Conservation (phyloP, 176 grass and related monocot genomes). For the Musa itinerans region DNA sequence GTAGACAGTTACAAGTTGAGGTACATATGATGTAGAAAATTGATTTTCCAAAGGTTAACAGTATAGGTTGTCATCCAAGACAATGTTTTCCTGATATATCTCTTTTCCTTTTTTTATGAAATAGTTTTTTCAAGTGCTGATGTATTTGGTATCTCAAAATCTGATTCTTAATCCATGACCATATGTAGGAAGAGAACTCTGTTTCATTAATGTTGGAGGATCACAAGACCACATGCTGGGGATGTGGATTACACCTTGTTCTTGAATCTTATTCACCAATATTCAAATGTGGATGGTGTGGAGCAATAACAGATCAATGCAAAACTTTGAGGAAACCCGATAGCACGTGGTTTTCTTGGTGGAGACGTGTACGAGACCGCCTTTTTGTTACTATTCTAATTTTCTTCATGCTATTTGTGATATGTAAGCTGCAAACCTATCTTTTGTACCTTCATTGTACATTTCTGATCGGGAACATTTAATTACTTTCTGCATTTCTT, state of each 20-base stretch:
- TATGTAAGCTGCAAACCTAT: constrained; percentile 49
- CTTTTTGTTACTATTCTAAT: constrained; percentile 69
- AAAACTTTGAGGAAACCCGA: constrained; percentile 59
- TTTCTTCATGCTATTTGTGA: constrained; percentile 77
- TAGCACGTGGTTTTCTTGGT: constrained; percentile 61
- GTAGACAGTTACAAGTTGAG: neutral
- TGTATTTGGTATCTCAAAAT: neutral
- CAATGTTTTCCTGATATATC: neutral
- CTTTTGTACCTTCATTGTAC: neutral
- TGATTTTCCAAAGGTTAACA: neutral
- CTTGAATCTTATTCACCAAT: constrained; percentile 56
- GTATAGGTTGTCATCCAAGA: neutral
- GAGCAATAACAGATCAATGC: constrained; percentile 67
- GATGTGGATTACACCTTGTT: constrained; percentile 67
- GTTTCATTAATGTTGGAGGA: constrained; percentile 57
- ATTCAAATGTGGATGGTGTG: constrained; percentile 98
- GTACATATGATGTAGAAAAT: neutral
- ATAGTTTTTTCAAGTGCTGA: neutral
- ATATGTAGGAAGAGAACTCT: constrained; percentile 62
- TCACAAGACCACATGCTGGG: constrained; percentile 80
- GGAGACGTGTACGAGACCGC: constrained; percentile 58
- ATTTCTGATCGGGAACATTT: neutral
- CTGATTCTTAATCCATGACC: neutral
- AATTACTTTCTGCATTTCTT: neutral
- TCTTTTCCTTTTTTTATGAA: neutral